Base-by-base conservation (phyloP, 305 asterid genomes). In the Striga hermonthica region DNA sequence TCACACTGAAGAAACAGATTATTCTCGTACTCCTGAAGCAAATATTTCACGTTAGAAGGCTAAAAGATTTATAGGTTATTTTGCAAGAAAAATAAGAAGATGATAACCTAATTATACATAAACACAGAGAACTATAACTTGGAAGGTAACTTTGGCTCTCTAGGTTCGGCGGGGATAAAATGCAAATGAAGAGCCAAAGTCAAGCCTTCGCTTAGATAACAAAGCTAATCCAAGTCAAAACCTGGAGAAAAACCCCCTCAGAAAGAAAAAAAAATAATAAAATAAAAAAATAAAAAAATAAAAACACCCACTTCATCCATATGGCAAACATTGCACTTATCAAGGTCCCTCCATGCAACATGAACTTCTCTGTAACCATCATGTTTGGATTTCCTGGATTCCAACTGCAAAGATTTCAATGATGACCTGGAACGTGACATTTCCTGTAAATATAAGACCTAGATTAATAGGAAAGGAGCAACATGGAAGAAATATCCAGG, bases 1-100 rank as follows among this genome's bases (percentile, higher is more conserved):
- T 94, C 99, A 74, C 99, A 94, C 94, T 94, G 99, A 83, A 94
- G 85, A 80, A 94, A 94, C 80, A 91, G 77, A 79, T 94, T 89
- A 69, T 84, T 88, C 95, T 86, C 99, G 64, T 94, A 94, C 85
- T 94, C 99, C 99, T 94, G 90, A 60, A 81, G 49, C 48, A 75
- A 64, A 80, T 16, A 76, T 45, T 58, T 52, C 12, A 59, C 35
- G 71, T 78, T 68, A 79, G 81, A 61, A 69, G 45, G 75, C 35
- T 61, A 15, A 2, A 63, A 37, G 16, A 70, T 49, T 41, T 9
- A 4, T 36, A 6, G 38, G 66, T 38, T n/a, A 47, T 34, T 64
- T 53, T 49, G 36, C 9, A 39, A 62, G 15, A 0, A 48, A 47
- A 62, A 39, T 4, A 64, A 53, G 56, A 69, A 35, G 48, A 60